Percentiles rank a stretch among this genome's conserved stretches.
These are phyloP conservation scores for Delonix regia DNA, from an alignment of 306 rosid genomes.

Conservation along the genomic window DNA sequence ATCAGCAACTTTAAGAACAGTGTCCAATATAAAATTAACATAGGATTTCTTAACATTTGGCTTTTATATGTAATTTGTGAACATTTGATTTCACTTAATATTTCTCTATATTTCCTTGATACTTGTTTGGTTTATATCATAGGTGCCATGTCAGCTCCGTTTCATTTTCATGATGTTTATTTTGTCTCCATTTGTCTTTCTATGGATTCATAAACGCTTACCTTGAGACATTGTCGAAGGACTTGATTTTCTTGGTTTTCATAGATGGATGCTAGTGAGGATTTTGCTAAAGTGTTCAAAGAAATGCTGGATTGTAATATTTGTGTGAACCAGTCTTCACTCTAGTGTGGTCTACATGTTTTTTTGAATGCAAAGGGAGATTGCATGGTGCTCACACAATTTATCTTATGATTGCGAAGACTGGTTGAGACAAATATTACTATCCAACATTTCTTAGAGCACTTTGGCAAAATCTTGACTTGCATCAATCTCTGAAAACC, in stretches of 20 bases:
- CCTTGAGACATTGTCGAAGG: not conserved
- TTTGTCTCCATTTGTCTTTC: not conserved
- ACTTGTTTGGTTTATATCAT: not conserved
- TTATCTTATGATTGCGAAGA: slow-evolving; percentile 66
- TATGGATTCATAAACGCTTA: not conserved
- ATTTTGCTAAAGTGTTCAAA: slow-evolving; percentile 47
- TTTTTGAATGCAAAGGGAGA: slow-evolving; percentile 51
- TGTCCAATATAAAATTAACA: slow-evolving; percentile 52
- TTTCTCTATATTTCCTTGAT: not conserved
- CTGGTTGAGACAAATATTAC: slow-evolving; percentile 56
- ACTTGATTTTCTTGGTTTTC: slow-evolving; percentile 14
- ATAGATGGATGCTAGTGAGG: slow-evolving; percentile 55
- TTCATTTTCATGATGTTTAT: too few species aligned
- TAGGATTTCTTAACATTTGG: slow-evolving; percentile 71
- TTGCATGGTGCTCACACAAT: slow-evolving; percentile 61
- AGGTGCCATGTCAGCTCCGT: not conserved
- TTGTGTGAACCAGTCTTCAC: slow-evolving; percentile 50
- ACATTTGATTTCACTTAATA: not conserved
- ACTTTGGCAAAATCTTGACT: slow-evolving; percentile 55
- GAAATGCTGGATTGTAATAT: slow-evolving; percentile 57
- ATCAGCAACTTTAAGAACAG: slow-evolving; percentile 45
- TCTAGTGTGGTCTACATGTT: slow-evolving; percentile 12
- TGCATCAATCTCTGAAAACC: slow-evolving; percentile 60
- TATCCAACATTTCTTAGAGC: slow-evolving; percentile 61
- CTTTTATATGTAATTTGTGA: slow-evolving; percentile 51